These are phyloP conservation scores for Otatea glauca DNA, from an alignment of 176 grass and related monocot species.

Conservation along the genomic window DNA sequence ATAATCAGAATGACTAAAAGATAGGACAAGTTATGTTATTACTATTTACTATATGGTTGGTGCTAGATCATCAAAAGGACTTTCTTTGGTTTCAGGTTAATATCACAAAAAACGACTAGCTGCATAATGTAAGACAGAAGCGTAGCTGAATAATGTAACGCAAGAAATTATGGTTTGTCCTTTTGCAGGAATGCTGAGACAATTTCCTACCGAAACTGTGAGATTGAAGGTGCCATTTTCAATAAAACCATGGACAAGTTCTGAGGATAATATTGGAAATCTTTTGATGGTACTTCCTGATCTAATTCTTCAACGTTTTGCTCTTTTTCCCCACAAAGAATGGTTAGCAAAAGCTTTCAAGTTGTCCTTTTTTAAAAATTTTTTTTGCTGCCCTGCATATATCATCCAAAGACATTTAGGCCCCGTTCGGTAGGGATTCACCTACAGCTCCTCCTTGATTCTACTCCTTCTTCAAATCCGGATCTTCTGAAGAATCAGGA, in stretches of 20 bases:
- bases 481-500: too few relatives aligned
- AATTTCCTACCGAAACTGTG: constrained; percentile 72
- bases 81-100: constrained; percentile 31
- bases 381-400: neutral
- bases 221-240: constrained; percentile 79
- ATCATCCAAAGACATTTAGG: neutral
- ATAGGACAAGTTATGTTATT: constrained; percentile 13
- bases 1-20: constrained; percentile 1
- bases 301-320: constrained; percentile 26
- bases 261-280: constrained; percentile 87
- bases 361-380: neutral
- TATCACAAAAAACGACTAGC: neutral
- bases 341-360: constrained; percentile 7
- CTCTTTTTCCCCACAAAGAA: neutral
- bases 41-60: constrained; percentile 5
- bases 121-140: neutral
- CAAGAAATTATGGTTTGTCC: constrained; percentile 26
- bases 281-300: constrained; percentile 84
- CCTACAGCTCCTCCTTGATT: too few relatives aligned
- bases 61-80: constrained; percentile 13
- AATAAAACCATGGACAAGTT: constrained; percentile 72
- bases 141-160: neutral
- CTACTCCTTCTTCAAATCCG: too few relatives aligned
- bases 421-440: too few relatives aligned
- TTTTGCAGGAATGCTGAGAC: constrained; percentile 65